Evolutionary conservation across 208 protist genomes (phyloP), one percentile per base, ranked within the genome.

Genomic region (Leishmania turanica): DNA sequence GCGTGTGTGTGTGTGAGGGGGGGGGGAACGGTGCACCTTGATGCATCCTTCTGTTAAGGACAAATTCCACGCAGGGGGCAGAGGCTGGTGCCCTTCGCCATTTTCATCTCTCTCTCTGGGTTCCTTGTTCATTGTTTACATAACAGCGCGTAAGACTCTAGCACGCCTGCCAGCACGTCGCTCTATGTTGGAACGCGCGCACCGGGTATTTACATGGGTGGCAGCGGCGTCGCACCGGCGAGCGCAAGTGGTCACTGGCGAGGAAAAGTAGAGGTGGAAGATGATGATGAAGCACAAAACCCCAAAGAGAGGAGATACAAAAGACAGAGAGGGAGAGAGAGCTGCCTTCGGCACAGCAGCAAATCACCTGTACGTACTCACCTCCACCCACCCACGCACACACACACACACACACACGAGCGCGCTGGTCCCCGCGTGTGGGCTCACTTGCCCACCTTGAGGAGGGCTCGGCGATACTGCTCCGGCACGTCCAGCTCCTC

Each of bases 401-500:
- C 31, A 13, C 49, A 75, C 71, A 45, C 71, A 42, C 51, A 21
- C 47, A n/a, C 47, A 45, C 72, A 47, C 70, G 24, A 40, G 21
- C 31, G 19, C 69, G 6, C 42, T 54, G 15, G 37, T 7, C 69
- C 45, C 27, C 21, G 37, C 19, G 1, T 64, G 45, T 53, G 42
- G 8, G 15, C 49, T 65, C 86, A 90, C 60, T 92, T 92, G 56
- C 87, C 88, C n/a, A 84, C 90, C 13, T 80, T 73, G 65, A 91
- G 77, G 9, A 98, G 80, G 9, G 92, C 95, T 54, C 88, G 78
- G 37, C 83, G 89, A 84, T 96, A 98, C 85, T 97, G 90, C 54
- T 96, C 91, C 3, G 95, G 95, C 11, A 93, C 93, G 34, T 88
- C 88, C 42, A 96, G 85, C 24, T 88, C 77, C 65, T 96, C 89